These are phyloP conservation scores for Debaryomyces castellii DNA, from an alignment of 805 yeast genomes.

Conservation along the genomic window DNA sequence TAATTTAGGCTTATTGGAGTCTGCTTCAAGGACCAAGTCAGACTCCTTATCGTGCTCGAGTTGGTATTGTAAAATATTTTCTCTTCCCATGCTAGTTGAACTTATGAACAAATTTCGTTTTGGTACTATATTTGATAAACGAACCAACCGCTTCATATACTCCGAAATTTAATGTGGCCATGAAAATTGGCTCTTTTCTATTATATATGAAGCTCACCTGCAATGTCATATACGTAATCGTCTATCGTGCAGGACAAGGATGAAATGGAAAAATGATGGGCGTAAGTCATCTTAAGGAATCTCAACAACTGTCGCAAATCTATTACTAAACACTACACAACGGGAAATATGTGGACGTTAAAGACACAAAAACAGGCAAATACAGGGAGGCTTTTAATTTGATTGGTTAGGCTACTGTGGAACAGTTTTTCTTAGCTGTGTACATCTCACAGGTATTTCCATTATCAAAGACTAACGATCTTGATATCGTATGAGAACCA, in stretches of 20 bases:
- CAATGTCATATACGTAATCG: slow-evolving; percentile 1
- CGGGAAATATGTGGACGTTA: not conserved
- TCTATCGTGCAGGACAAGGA: not conserved
- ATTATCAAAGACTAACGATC: not conserved
- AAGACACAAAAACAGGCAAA: not conserved
- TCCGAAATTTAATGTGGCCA: not conserved
- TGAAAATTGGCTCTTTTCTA: not conserved
- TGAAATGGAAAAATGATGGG: not conserved
- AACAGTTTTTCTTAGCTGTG: not conserved
- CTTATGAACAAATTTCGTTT: slow-evolving; percentile 2
- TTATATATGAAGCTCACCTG: not conserved
- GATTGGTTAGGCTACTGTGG: not conserved
- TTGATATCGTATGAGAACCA: not conserved
- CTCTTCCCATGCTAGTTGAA: slow-evolving; percentile 35
- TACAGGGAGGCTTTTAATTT: not conserved
- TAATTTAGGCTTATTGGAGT: not conserved
- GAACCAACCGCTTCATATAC: not conserved
- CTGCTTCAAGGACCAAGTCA: slow-evolving; percentile 18
- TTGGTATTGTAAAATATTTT: slow-evolving; percentile 39
- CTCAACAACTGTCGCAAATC: not conserved
- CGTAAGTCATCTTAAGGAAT: not conserved
- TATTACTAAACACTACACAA: not conserved
- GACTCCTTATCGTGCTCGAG: slow-evolving; percentile 40
- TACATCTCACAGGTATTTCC: not conserved
- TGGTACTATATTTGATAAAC: not conserved